These are phyloP conservation scores for Moricandia arvensis DNA, from an alignment of 345 rosid species.

Conservation along the genomic window DNA sequence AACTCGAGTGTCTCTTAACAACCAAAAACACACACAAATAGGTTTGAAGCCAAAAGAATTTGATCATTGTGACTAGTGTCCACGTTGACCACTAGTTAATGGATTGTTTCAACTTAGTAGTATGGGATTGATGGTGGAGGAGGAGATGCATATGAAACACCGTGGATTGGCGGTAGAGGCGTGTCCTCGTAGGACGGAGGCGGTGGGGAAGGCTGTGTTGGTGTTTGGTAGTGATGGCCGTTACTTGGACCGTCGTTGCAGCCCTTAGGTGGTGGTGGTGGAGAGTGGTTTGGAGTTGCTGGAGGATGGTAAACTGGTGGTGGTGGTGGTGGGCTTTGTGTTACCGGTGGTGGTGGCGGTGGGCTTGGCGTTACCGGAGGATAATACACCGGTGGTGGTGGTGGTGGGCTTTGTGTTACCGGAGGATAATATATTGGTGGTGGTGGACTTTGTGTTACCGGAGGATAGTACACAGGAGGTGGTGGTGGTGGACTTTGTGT, in stretches of 20 bases:
- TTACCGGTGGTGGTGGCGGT: slow-evolving; percentile 24
- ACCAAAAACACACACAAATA: slow-evolving; percentile 24
- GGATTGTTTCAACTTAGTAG: slow-evolving; percentile 27
- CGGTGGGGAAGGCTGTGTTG: slow-evolving; percentile 30
- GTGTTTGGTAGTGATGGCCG: slow-evolving; percentile 30
- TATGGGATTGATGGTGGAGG: slow-evolving; percentile 42
- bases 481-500: slow-evolving; percentile 30
- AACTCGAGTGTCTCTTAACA: slow-evolving; percentile 17
- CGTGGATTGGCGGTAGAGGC: slow-evolving; percentile 37
- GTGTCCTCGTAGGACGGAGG: slow-evolving; percentile 27
- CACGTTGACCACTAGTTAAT: slow-evolving; percentile 20
- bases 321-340: slow-evolving; percentile 19
- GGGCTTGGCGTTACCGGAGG: slow-evolving; percentile 19
- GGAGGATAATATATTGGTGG: slow-evolving; percentile 25
- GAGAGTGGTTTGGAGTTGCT: slow-evolving; percentile 7
- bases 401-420: slow-evolving; percentile 20
- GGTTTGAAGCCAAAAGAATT: slow-evolving; percentile 32
- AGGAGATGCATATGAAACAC: slow-evolving; percentile 38
- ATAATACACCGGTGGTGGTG: slow-evolving; percentile 15
- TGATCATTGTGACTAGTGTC: slow-evolving; percentile 27
- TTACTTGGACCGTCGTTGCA: slow-evolving; percentile 33
- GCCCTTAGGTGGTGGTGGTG: slow-evolving; percentile 31
- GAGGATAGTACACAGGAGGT: slow-evolving; percentile 14
- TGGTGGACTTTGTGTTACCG: slow-evolving; percentile 8
- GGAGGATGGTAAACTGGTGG: slow-evolving; percentile 36